Conservation (phyloP, 1,139 yeast species). For the Yamadazyma diddensiae region DNA sequence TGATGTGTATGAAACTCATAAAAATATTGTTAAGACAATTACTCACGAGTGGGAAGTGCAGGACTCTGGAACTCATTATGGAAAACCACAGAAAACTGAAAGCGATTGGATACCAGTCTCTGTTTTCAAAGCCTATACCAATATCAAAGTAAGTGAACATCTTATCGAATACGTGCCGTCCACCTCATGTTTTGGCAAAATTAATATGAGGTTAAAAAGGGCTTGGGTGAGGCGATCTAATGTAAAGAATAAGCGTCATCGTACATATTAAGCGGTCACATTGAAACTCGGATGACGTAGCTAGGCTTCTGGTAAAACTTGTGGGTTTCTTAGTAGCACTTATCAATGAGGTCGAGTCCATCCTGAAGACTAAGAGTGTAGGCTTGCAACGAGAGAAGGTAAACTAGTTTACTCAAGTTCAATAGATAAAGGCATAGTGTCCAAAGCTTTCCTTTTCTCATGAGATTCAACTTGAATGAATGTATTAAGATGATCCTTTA, state of each 20-base stretch:
- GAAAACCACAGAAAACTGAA: constrained; percentile 7
- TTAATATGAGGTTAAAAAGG: constrained; percentile 36
- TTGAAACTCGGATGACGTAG: too few relatives aligned
- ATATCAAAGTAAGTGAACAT: constrained; percentile 22
- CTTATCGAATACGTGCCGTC: constrained; percentile 21
- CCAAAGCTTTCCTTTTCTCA: too few relatives aligned
- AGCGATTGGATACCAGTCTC: constrained; percentile 34
- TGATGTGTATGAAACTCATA: constrained; percentile 15
- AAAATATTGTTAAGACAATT: constrained; percentile 18
- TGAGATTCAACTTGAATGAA: too few relatives aligned
- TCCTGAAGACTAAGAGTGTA: too few relatives aligned
- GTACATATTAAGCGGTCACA: too few relatives aligned
- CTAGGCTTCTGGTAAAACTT: too few relatives aligned
- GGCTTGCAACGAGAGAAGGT: too few relatives aligned
- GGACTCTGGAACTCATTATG: background rate
- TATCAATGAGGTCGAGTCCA: too few relatives aligned
- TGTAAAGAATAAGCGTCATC: constrained; percentile 6
- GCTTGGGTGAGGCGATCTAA: constrained; percentile 28
- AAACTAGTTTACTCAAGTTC: too few relatives aligned
- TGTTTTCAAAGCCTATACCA: constrained; percentile 36
- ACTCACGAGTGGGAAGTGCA: constrained; percentile 12
- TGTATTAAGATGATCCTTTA: too few relatives aligned
- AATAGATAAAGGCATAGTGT: too few relatives aligned
- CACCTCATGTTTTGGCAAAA: constrained; percentile 36
- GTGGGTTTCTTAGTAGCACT: too few relatives aligned